These are phyloP conservation scores for Colletotrichum zoysiae DNA, from an alignment of 2,329 filamentous ascomycete species.

Conservation along the genomic window DNA sequence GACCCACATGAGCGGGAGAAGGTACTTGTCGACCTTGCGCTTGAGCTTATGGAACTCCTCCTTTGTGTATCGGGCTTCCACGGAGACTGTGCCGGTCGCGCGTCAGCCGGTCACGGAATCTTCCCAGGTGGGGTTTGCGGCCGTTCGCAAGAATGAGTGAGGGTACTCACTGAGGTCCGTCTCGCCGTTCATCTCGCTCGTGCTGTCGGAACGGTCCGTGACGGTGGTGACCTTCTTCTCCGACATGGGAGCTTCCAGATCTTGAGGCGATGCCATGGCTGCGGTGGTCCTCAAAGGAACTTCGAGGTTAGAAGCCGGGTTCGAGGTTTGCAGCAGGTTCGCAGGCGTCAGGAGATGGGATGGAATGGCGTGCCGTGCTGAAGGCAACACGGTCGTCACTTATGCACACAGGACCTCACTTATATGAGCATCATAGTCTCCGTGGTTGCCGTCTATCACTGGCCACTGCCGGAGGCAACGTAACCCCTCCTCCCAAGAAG, in stretches of 20 bases:
- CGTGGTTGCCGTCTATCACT: neutral
- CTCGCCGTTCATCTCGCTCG: constrained; percentile 23
- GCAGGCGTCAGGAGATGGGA: neutral
- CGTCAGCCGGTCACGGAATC: neutral
- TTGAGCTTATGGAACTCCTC: constrained; percentile 55
- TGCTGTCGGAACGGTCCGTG: constrained; percentile 28
- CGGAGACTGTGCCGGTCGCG: constrained; percentile 4
- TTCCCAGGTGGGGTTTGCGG: no score
- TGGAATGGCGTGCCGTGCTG: neutral
- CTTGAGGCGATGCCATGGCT: constrained; percentile 20
- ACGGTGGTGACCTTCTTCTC: constrained; percentile 33
- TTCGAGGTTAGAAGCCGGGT: neutral
- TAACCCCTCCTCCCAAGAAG: neutral
- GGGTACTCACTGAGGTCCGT: constrained; percentile 18
- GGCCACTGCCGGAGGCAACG: constrained; percentile 22
- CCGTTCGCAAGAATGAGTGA: rapidly evolving
- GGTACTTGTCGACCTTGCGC: constrained; percentile 58
- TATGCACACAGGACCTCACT: neutral
- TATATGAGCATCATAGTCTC: constrained; percentile 18
- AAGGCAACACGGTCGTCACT: neutral
- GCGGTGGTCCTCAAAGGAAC: neutral
- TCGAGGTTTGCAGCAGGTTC: neutral
- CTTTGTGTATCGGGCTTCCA: constrained; percentile 49
- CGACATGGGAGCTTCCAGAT: neutral
- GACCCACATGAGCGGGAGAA: constrained; percentile 62